Evolutionary conservation across 495 filamentous ascomycete species (phyloP).

Genomic region (Aspergillus taichungensis): DNA sequence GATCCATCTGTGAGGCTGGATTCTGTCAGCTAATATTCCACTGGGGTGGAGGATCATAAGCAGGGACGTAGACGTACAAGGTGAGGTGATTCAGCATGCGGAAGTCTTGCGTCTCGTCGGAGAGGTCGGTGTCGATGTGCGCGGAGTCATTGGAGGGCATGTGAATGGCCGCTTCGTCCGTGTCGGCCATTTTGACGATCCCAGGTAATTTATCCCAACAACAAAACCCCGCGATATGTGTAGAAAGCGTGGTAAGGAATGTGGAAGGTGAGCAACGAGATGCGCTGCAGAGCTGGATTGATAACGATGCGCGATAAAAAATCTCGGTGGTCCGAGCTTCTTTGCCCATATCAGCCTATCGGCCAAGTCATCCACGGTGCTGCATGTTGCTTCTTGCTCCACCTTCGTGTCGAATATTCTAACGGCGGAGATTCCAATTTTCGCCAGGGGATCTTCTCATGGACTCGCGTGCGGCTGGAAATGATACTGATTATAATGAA

Average conservation of each 20-base stretch:
- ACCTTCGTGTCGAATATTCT: no score
- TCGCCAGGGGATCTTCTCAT: neutral
- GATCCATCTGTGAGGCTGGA: slow-evolving; percentile 25
- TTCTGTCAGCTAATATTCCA: neutral
- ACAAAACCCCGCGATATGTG: neutral
- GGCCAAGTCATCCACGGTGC: neutral
- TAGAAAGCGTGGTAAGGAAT: neutral
- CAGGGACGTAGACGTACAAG: slow-evolving; percentile 29
- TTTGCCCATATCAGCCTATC: neutral
- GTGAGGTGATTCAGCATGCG: slow-evolving; percentile 59
- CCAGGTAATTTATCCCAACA: neutral
- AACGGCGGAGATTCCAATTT: no score
- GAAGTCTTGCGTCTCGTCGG: slow-evolving; percentile 85
- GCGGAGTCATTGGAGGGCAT: slow-evolving; percentile 18
- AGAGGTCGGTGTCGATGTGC: slow-evolving; percentile 52
- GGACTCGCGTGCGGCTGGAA: neutral
- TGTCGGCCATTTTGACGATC: slow-evolving; percentile 34
- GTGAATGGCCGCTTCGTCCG: slow-evolving; percentile 38
- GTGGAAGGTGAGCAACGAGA: neutral
- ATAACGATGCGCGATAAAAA: slow-evolving; percentile 7
- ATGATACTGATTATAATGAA: slow-evolving; percentile 20
- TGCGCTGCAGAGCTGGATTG: neutral
- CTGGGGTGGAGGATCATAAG: neutral
- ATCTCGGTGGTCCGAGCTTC: slow-evolving; percentile 3
- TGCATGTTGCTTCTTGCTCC: neutral